These are phyloP conservation scores for Arachnomyces sp. DNA, from an alignment of 2,329 filamentous ascomycete species.

Conservation along the genomic window DNA sequence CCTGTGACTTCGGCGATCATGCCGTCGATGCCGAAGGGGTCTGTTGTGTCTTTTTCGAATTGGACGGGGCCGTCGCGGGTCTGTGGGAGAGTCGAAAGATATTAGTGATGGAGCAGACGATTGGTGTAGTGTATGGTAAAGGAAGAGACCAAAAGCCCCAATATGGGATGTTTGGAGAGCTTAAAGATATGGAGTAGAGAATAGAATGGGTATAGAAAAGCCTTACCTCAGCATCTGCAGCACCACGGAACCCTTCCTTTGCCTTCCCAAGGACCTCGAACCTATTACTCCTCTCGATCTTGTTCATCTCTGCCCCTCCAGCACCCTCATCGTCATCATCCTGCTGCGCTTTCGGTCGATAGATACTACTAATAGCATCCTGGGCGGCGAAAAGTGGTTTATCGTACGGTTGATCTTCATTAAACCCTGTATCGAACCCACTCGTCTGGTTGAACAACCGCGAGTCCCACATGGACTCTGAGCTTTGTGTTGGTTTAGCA, in stretches of 20 bases:
- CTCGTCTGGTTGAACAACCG: constrained; percentile 88
- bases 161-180: background rate
- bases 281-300: constrained; percentile 73
- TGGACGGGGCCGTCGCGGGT: constrained; percentile 84
- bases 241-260: constrained; percentile 79
- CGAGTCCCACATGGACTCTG: constrained; percentile 95
- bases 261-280: constrained; percentile 84
- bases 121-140: constrained; percentile 21
- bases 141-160: constrained; percentile 16
- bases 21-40: constrained; percentile 90
- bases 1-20: constrained; percentile 74
- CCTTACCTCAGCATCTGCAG: constrained; percentile 65
- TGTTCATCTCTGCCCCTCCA: constrained; percentile 74
- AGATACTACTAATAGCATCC: constrained; percentile 90
- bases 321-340: constrained; percentile 70
- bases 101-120: background rate
- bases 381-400: constrained; percentile 95
- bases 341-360: constrained; percentile 65
- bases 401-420: constrained; percentile 95
- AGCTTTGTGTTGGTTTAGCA: constrained; percentile 85
- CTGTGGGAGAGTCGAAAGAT: constrained; percentile 28
- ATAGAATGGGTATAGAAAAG: constrained; percentile 2
- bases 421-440: constrained; percentile 86
- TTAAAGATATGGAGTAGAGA: constrained; percentile 9
- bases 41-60: constrained; percentile 80